Percentiles rank a stretch among this genome's conserved stretches.
Evolutionary conservation across 176 grass and related monocot species (phyloP).

Genomic region (Dendrocalamus sinicus): DNA sequence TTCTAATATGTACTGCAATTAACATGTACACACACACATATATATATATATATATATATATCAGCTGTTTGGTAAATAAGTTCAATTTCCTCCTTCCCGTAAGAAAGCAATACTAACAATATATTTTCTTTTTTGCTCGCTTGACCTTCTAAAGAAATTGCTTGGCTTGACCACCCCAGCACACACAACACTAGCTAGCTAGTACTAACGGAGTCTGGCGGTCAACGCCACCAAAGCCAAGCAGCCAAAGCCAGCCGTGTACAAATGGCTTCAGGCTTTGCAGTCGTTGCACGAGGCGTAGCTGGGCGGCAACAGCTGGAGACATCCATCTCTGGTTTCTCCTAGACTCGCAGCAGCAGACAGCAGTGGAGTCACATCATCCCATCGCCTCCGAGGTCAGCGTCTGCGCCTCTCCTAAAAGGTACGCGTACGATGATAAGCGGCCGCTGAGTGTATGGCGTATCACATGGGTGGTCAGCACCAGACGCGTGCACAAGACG

Average conservation of each 20-base stretch:
- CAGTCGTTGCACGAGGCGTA: no score
- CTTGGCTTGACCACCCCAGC: background rate
- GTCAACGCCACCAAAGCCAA: constrained; percentile 3
- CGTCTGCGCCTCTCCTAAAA: background rate
- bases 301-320: background rate
- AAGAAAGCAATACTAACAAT: no score
- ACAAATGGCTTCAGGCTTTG: background rate
- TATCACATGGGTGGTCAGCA: constrained; percentile 9
- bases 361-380: background rate
- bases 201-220: background rate
- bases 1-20: no score
- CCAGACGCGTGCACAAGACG: background rate
- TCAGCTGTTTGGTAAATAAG: no score
- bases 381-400: background rate
- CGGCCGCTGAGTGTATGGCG: background rate
- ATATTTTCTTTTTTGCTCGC: no score
- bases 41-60: rapidly evolving
- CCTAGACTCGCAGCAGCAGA: background rate
- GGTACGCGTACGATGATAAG: background rate
- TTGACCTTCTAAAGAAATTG: background rate
- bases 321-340: background rate
- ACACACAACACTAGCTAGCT: background rate
- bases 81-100: no score
- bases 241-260: background rate
- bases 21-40: no score